Base-by-base conservation (phyloP, 2,329 filamentous ascomycete species). In the Hymenoscyphus albidus region DNA sequence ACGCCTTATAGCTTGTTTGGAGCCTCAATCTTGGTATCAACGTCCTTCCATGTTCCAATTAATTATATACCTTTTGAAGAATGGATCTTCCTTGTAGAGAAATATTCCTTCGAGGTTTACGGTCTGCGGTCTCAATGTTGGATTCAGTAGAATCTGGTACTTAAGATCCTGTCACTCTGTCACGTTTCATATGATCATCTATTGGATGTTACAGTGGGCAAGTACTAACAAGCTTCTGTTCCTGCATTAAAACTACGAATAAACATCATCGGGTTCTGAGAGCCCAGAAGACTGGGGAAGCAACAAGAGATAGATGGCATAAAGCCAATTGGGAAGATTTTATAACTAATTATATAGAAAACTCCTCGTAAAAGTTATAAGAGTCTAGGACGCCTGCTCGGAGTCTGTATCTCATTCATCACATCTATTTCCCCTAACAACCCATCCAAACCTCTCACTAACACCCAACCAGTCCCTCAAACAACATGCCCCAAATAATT, bases 401-500 rank as follows among this genome's bases (percentile, higher is more conserved):
- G 44, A 51, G 18, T 22, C 18, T 51, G 22, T 10, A 9, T 35
- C 31, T 18, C 18, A 16, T 44, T 13, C 2, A 5, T n/a, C n/a
- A 32, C 38, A 31, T 44, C 22, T 22, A 13, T 27, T 27, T 16
- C 22, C 42, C 9, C 38, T 18, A 13, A 59, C 39, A 3, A 38
- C 3, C 3, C 58, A 27, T 42, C n/a, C 6, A 14, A 10, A 12
- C 3, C 58, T 10, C 12, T 31, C 22, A 27, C 35, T 22, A 54
- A 12, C 16, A 13, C 14, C 18, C 40, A 44, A 35, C 16, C 22
- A 13, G 16, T 18, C n/a, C 18, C 5, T 51, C 44, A 51, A 51
- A 51, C 44, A 7, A 22, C 27, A 42, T n/a, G 12, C 3, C 70
- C 72, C n/a, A 86, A 69, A 72, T 78, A 90, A 71, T 88, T 83